A percentile compares a stretch with the other conserved stretches of the same genome.
Conservation (phyloP, 139 green algal genomes). For the Micromonas commoda region DNA sequence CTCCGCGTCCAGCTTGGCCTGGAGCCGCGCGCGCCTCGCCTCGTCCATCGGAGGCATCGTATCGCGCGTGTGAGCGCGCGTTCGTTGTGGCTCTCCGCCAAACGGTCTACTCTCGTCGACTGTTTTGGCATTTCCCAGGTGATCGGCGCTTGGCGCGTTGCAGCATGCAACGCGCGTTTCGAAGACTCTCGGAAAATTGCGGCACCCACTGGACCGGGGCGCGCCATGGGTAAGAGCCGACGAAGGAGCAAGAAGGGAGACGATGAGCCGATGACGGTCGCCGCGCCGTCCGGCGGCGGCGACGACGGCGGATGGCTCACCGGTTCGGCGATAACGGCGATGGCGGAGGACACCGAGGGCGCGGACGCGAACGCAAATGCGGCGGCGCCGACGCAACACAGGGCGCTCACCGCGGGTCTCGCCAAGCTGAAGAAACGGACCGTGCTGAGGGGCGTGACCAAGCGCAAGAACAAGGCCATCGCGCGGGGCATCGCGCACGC, state of each 20-base stretch:
- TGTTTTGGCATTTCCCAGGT: too few relatives aligned
- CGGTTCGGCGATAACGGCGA: background rate
- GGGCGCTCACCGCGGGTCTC: background rate
- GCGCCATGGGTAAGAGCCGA: too few relatives aligned
- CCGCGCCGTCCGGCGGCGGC: too few relatives aligned
- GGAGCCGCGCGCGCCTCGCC: too few relatives aligned
- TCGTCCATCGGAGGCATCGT: too few relatives aligned
- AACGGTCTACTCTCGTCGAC: too few relatives aligned
- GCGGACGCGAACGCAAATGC: background rate
- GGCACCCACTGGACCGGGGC: too few relatives aligned
- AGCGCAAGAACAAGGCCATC: background rate
- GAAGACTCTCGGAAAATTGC: background rate
- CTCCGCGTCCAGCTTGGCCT: too few relatives aligned
- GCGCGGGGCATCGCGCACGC: background rate
- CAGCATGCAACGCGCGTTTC: too few relatives aligned
- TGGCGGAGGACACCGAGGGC: background rate
- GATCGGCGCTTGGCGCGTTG: too few relatives aligned
- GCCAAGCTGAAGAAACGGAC: background rate
- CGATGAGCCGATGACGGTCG: background rate
- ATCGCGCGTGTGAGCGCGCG: too few relatives aligned
- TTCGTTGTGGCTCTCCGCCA: too few relatives aligned
- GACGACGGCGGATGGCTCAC: background rate
- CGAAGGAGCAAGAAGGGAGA: background rate
- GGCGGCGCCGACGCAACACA: background rate
- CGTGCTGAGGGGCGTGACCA: background rate